Base-by-base conservation (phyloP, 2,329 filamentous ascomycete species). In the Didymella pomorum region DNA sequence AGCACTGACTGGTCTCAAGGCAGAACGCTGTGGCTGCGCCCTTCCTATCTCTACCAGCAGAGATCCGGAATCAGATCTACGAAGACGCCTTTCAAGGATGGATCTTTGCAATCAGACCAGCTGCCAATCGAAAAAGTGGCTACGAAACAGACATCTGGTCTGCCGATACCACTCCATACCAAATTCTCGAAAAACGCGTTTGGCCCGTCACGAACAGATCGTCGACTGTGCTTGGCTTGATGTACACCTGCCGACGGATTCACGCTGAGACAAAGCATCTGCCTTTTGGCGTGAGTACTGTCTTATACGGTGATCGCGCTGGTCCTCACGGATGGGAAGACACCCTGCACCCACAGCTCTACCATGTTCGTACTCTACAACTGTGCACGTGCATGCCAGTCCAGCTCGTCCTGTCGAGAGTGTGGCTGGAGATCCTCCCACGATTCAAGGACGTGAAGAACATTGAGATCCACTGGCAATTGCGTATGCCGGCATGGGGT, bases 231-330 rank as follows among this genome's bases (percentile, higher is more conserved):
- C 26, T 58, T 14, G 18, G 44, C 50, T 14, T 58, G 11, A 26
- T 53, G 16, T 50, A 39, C 16, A 53, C 49, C 29, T 58, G 56
- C 31, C 44, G 44, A 41, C 49, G 50, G 8, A 20, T 53, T 11
- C 28, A 53, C 42, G 31, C 44, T 14, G 49, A 58, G 52, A 43
- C 56, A 23, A 58, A 45, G 20, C 39, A 50, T 12, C 25, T 54
- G 10, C 31, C 45, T 21, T 54, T 33, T 18, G 26, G 41, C 8
- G 20, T 50, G 11, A 46, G 39, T 16, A 48, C 45, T 6, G 10
- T 35, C 25, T n/a, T 54, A 11, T 49, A 29, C 29, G 56, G 50
- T 35, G 45, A 58, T n/a, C 16, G 7, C 4, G 25, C 21, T 12
- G 45, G 49, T 25, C 45, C 56, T 26, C 20, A 18, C 16, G 45